Base-by-base conservation (phyloP, 108 stramenopile species). In the Cyclotella cryptica region DNA sequence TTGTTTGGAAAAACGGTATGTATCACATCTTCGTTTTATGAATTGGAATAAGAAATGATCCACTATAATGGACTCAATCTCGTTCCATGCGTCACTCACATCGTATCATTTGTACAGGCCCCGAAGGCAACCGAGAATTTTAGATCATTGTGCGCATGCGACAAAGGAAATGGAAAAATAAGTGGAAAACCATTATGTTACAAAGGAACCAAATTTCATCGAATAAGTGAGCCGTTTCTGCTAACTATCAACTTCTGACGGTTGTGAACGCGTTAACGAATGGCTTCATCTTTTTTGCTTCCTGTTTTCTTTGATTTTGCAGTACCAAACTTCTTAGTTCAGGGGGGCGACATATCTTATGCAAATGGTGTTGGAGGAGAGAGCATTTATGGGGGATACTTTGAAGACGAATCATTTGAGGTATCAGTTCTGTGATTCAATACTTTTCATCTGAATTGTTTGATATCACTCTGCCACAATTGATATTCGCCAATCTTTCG, bases 121-220 rank as follows among this genome's bases (percentile, higher is more conserved):
- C 98, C 98, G 57, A 91, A 89, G 73, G 89, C 97, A 1, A 94
- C 88, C 1, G 96, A 97, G 70, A 97, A 98, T 78, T 98, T 98
- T 67, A 80, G 88, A 61, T 83, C 90, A 19, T 71, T 98, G 21
- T 94, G 92, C 66, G 86, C 86, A 8, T 94, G 96, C 66, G 88
- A 89, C 55, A 82, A 81, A 53, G 94, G 92, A 46, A 81, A 88
- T 35, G 93, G 86, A n/a, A 78, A 83, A 69, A 53, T 87, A 8
- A 90, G 89, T 40, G 91, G 87, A 59, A 93, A 92, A 64, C 78
- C 84, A 42, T 73, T 96, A 63, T 92, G 91, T 55, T 93, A 93
- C 77, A 91, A 81, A 75, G 77, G 80, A 27, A 77, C 93, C 9
- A 85, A 66, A 57, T 91, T 95, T 71, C 94, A 95, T 80, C 71